A percentile compares a stretch with the other conserved stretches of the same genome.
These are phyloP conservation scores for Nannochloropsis salina DNA, from an alignment of 108 stramenopile species.

Conservation along the genomic window DNA sequence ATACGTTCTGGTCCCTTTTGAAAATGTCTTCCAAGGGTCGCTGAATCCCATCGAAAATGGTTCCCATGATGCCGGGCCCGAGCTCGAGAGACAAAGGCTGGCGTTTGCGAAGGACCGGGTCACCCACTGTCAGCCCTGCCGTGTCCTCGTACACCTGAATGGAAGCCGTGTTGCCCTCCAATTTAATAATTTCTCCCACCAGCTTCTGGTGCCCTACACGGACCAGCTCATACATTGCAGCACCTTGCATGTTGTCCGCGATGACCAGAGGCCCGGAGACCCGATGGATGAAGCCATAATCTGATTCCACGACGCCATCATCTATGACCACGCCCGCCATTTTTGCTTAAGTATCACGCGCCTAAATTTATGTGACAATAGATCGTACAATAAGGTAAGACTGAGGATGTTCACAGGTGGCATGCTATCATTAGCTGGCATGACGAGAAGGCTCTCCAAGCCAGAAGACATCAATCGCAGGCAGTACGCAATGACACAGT, in stretches of 20 bases:
- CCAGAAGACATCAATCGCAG: no score
- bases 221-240: constrained; percentile 96
- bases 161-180: constrained; percentile 96
- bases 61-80: constrained; percentile 99
- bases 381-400: no score
- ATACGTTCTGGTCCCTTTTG: constrained; percentile 58
- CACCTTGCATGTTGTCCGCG: constrained; percentile 95
- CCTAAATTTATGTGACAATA: neutral
- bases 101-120: constrained; percentile 86
- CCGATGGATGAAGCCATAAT: constrained; percentile 94
- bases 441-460: no score
- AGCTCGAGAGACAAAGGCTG: constrained; percentile 94
- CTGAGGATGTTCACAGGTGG: no score
- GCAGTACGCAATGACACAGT: no score
- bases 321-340: constrained; percentile 48
- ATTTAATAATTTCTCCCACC: constrained; percentile 99
- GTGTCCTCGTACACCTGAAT: constrained; percentile 72
- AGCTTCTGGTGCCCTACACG: constrained; percentile 97
- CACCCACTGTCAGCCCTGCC: constrained; percentile 91
- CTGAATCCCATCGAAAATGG: constrained; percentile 99
- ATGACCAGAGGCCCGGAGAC: constrained; percentile 89
- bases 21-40: constrained; percentile 94
- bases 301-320: constrained; percentile 76
- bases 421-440: no score
- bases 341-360: neutral